Evolutionary conservation across 768 basidiomycete genomes (phyloP), one percentile per base, ranked within the genome.

Genomic region (Kwoniella heveanensis): DNA sequence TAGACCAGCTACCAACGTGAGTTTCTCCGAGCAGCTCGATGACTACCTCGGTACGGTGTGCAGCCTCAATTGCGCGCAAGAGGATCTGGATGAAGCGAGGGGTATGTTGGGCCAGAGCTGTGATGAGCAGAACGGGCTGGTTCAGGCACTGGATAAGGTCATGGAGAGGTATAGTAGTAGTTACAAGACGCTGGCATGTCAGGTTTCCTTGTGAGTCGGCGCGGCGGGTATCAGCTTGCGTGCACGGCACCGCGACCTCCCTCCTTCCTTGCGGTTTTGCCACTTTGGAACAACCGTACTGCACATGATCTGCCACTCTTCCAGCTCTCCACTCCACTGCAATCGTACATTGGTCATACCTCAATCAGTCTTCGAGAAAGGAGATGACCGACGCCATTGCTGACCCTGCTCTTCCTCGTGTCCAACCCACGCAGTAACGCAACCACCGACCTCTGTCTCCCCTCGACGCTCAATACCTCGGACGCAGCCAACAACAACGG

Each of bases 141-240:
- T 79, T 19, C 25, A 58, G n/a, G 69, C 68, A 3, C 48, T 77
- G 44, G 50, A 57, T 36, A 65, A 56, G 21, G 65, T 77, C 1
- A 27, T 79, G 49, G 60, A 67, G 7, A 71, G 64, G 30, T 79
- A 79, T 61, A 46, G 58, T 19, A 62, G 60, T 47, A 71, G 74
- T 54, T 76, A 76, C 36, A 61, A 61, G 49, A 77, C 76, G 49
- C 32, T 79, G 47, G 78, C 72, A 3, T 79, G 78, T 62, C 62
- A 64, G 24, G 70, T 79, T 13, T 67, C 73, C 48, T 77, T 67
- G 78, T 79, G 59, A 67, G 78, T 44, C 5, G 32, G 17, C 21
- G 9, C 15, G 13, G 5, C 7, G 7, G 5, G 7, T 32, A 32
- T 32, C n/a, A n/a, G n/a, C n/a, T n/a, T n/a, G n/a, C n/a, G n/a